Conservation (phyloP, 225 moss, liverwort and hornwort genomes). For the Bryoerythrophyllum caledonicum region DNA sequence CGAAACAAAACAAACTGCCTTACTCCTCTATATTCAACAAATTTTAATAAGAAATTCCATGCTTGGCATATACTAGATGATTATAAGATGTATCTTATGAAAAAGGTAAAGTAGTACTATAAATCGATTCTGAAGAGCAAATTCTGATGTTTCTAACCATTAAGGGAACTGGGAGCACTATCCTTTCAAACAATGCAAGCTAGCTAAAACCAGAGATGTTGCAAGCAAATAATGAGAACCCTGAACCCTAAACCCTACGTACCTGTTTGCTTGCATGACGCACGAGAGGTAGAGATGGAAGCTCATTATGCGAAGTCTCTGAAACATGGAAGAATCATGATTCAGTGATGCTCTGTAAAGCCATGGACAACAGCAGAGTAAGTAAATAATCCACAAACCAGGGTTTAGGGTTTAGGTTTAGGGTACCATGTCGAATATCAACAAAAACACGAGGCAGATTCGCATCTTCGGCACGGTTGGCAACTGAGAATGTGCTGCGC, state of each 20-base stretch:
- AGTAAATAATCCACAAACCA: no score
- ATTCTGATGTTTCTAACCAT: no score
- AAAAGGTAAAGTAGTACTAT: no score
- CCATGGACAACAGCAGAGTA: no score
- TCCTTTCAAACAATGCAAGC: background rate
- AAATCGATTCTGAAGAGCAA: no score
- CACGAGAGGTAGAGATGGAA: slow-evolving; percentile 84
- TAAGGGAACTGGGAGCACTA: no score
- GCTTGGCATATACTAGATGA: no score
- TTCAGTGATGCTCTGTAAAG: background rate
- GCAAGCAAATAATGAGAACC: slow-evolving; percentile 4
- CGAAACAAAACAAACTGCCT: no score
- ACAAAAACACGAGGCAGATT: slow-evolving; percentile 85
- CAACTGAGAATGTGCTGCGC: slow-evolving; percentile 77
- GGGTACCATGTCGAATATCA: slow-evolving; percentile 90
- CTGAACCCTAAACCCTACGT: background rate
- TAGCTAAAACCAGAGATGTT: background rate
- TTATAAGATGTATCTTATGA: no score
- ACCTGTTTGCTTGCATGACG: slow-evolving; percentile 90
- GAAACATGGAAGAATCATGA: slow-evolving; percentile 25
- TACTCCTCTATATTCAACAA: no score
- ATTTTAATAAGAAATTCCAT: no score
- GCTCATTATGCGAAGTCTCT: slow-evolving; percentile 91
- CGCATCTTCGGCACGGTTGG: slow-evolving; percentile 71
- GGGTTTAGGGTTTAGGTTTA: no score